Base-by-base conservation (phyloP, 2,329 filamentous ascomycete genomes). In the Colletotrichum sp. region DNA sequence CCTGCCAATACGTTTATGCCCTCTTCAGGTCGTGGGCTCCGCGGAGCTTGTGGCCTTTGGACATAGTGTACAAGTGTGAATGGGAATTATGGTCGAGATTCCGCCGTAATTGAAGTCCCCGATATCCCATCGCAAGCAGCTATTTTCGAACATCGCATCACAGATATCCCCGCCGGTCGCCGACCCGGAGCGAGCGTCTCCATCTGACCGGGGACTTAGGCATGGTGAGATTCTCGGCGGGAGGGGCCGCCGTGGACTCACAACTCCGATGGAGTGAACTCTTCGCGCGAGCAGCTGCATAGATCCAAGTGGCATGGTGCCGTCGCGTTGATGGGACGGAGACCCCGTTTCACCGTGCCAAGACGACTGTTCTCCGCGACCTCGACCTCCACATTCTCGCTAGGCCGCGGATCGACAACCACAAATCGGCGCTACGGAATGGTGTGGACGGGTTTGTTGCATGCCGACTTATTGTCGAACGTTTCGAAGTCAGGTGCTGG, bases 401-500 rank as follows among this genome's bases (percentile, higher is more conserved):
- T 72, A 36, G 28, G 55, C 6, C 21, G 44, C 9, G 57, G 57
- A 44, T 68, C 39, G 69, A 21, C 57, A 68, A 26, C 63, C 39
- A 44, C 32, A 73, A 55, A 52, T 62, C 57, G 69, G 44, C 52
- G 63, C 63, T 64, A 64, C 32, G 32, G 16, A 18, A 21, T 68
- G 63, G 73, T 76, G 69, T 76, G 69, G 55, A 68, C 73, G 64
- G 57, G 30, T 68, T 49, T 21, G 28, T 28, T 59, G 44, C 57
- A 73, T 76, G 69, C 69, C 69, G 69, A 24, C 57, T 39, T 75
- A n/a, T 28, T 52, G 7, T 32, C 68, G 28, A 15, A 44, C 26
- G 69, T 68, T 73, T 76, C 63, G 72, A 28, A 63, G 57, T 70
- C 59, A 34, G 59, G 24, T 70, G 30, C 57, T 64, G 39, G 21